phyloP scores from a whole-genome alignment of 2,329 filamentous ascomycete genomes.

The Byssochlamys sp. region DNA sequence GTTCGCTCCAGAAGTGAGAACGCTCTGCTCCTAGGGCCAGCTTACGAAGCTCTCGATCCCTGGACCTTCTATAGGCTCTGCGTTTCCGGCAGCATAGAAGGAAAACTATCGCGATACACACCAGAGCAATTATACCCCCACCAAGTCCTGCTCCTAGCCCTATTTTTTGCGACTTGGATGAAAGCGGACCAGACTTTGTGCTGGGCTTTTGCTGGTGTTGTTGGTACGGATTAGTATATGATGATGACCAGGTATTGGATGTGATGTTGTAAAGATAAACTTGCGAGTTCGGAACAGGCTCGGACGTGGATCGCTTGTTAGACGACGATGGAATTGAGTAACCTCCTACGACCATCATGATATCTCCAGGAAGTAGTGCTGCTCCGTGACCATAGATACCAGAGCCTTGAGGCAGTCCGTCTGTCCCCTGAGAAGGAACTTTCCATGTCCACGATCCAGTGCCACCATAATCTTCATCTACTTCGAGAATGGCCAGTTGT shows the following conservation, averaged over 20 bases:
- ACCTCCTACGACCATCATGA: constrained; percentile 54
- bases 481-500: constrained; percentile 65
- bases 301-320: constrained; percentile 27
- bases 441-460: constrained; percentile 37
- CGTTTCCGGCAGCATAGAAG: constrained; percentile 45
- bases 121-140: constrained; percentile 46
- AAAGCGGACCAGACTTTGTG: constrained; percentile 14
- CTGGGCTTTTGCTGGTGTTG: constrained; percentile 12
- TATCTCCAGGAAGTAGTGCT: constrained; percentile 49
- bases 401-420: constrained; percentile 32
- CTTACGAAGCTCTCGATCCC: constrained; percentile 48
- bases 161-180: constrained; percentile 36
- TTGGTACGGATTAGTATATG: constrained; percentile 44
- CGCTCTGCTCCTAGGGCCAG: constrained; percentile 44
- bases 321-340: constrained; percentile 40
- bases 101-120: constrained; percentile 35
- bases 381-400: constrained; percentile 55
- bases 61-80: constrained; percentile 26
- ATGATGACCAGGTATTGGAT: constrained; percentile 48
- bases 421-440: constrained; percentile 24
- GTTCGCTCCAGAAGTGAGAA: constrained; percentile 35
- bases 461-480: constrained; percentile 63
- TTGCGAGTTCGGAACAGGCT: constrained; percentile 32
- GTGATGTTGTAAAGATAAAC: constrained; percentile 53
- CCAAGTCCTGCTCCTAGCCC: constrained; percentile 58